phyloP scores from a whole-genome alignment of 2,329 filamentous ascomycete genomes.

The Botryotinia convoluta region DNA sequence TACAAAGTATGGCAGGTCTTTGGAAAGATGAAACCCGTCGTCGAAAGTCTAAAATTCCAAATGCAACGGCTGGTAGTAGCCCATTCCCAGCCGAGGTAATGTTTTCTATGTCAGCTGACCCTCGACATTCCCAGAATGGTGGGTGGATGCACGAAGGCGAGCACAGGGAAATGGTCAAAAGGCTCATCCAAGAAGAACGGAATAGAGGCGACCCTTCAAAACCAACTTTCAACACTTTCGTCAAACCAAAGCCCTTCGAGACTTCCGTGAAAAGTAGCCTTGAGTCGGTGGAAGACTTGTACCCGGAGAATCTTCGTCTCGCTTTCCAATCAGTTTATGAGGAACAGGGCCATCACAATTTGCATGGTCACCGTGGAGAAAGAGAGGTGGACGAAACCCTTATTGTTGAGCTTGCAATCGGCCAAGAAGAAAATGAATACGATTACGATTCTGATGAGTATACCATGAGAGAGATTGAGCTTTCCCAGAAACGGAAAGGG shows the following conservation, averaged over 20 bases:
- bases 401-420: constrained; percentile 44
- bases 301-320: constrained; percentile 61
- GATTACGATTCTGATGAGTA: constrained; percentile 55
- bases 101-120: constrained; percentile 84
- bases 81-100: constrained; percentile 80
- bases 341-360: constrained; percentile 19
- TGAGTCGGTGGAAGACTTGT: constrained; percentile 85
- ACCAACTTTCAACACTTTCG: constrained; percentile 64
- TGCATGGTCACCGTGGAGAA: constrained; percentile 23
- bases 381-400: constrained; percentile 62
- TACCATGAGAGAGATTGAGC: constrained; percentile 38
- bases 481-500: constrained; percentile 32
- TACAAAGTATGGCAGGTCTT: constrained; percentile 88
- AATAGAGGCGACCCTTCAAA: constrained; percentile 44
- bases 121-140: constrained; percentile 66
- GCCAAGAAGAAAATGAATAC: constrained; percentile 42
- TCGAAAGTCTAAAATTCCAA: constrained; percentile 68
- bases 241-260: constrained; percentile 52
- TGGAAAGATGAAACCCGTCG: constrained; percentile 88
- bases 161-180: constrained; percentile 62
- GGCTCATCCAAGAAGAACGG: constrained; percentile 64
- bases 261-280: constrained; percentile 69
- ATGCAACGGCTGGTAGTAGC: constrained; percentile 62
- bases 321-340: constrained; percentile 41
- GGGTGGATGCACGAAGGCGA: constrained; percentile 94